Evolutionary conservation across 2,329 filamentous ascomycete species (phyloP).

Genomic region (Grosmannia clavigera): DNA sequence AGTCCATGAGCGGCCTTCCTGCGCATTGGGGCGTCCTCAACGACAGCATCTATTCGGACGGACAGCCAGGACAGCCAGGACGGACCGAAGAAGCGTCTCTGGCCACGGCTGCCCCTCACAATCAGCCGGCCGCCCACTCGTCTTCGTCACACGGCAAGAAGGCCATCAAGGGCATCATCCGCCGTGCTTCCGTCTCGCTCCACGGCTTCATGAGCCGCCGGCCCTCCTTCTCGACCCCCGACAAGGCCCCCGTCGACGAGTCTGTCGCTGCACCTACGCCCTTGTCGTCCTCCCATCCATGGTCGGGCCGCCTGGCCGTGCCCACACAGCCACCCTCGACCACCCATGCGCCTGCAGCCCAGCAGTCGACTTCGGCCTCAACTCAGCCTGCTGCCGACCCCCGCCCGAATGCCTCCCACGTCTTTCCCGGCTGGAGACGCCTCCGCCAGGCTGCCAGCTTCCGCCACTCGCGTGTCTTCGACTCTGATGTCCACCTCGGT

Average conservation of each 20-base stretch:
- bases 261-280: background rate
- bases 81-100: background rate
- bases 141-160: conserved; percentile 12
- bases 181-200: conserved; percentile 41
- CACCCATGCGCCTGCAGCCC: background rate
- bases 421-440: conserved; percentile 33
- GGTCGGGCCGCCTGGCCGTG: conserved; percentile 9
- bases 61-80: background rate
- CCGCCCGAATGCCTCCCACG: conserved; percentile 35
- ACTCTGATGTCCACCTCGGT: conserved; percentile 19
- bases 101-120: background rate
- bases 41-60: background rate
- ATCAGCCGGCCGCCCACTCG: background rate
- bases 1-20: background rate
- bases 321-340: conserved; percentile 17
- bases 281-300: background rate
- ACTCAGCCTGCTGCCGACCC: conserved; percentile 7
- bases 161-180: conserved; percentile 36
- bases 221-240: conserved; percentile 23
- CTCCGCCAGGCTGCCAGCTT: conserved; percentile 39
- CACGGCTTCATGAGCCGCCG: conserved; percentile 38
- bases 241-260: conserved; percentile 8
- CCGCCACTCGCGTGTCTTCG: conserved; percentile 32
- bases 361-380: background rate
- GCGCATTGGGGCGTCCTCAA: background rate